Evolutionary conservation across 305 asterid genomes (phyloP).

Genomic region (Striga hermonthica): DNA sequence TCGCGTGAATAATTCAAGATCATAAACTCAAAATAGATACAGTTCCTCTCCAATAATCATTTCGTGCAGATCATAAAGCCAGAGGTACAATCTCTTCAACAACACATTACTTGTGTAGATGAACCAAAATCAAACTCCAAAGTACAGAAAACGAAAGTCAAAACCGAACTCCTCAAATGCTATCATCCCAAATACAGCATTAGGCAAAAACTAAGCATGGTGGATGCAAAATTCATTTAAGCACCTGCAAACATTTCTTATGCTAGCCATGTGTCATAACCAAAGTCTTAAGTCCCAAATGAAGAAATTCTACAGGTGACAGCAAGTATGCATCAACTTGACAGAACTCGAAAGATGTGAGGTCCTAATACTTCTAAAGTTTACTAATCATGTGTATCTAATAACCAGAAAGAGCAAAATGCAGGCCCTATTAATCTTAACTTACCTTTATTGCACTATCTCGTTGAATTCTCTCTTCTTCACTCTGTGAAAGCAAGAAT

Average conservation of each 20-base stretch:
- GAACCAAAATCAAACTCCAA: neutral
- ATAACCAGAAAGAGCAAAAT: too few relatives aligned
- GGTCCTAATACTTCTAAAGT: too few relatives aligned
- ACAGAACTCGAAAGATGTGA: too few relatives aligned
- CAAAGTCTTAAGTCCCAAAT: too few relatives aligned
- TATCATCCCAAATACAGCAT: conserved; percentile 11
- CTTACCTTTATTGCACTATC: conserved; percentile 58
- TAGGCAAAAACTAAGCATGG: neutral
- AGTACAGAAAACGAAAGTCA: neutral
- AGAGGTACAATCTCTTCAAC: neutral
- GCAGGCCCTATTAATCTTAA: neutral
- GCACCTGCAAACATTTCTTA: conserved; percentile 3
- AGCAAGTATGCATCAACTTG: too few relatives aligned
- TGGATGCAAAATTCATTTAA: neutral
- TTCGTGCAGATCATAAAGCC: conserved; percentile 2
- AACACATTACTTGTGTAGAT: neutral
- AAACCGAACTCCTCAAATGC: neutral
- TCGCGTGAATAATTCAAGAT: neutral
- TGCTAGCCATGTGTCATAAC: neutral
- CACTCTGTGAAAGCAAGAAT: conserved; percentile 51
- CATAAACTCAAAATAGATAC: conserved; percentile 4
- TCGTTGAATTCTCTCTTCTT: conserved; percentile 74
- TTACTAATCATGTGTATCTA: too few relatives aligned
- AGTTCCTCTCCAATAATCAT: conserved; percentile 3
- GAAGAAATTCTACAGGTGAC: too few relatives aligned